These are phyloP conservation scores for Wallacemonas collosoma DNA, from an alignment of 208 protist genomes.

Conservation along the genomic window DNA sequence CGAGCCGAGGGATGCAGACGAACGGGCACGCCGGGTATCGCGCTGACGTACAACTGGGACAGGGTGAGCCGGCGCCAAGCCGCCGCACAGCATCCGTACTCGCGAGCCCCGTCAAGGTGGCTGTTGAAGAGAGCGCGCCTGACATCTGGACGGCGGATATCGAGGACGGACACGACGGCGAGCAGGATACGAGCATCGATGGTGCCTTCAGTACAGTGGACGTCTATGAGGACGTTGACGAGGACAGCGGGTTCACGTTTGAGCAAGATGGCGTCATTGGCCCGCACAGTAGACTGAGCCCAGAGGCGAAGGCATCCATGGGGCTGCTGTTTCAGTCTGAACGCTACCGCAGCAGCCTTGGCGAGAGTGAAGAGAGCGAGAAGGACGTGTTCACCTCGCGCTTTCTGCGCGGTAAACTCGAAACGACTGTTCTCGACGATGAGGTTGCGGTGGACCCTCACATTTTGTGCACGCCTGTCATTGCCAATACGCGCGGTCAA, in stretches of 20 bases:
- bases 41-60: no score
- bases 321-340: constrained; percentile 79
- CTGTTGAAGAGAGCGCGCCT: not conserved
- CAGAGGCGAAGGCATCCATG: constrained; percentile 71
- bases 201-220: constrained; percentile 16
- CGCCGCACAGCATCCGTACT: not conserved
- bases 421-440: constrained; percentile 34
- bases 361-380: constrained; percentile 24
- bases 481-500: constrained; percentile 88
- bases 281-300: constrained; percentile 54
- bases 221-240: constrained; percentile 22
- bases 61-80: not conserved
- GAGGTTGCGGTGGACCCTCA: constrained; percentile 88
- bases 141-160: not conserved
- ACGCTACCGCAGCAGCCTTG: constrained; percentile 40
- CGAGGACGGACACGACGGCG: constrained; percentile 6
- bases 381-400: constrained; percentile 42
- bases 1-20: not conserved
- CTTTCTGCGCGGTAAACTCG: constrained; percentile 30
- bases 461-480: constrained; percentile 83
- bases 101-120: not conserved
- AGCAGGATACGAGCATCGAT: constrained; percentile 16
- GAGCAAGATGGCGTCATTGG: constrained; percentile 27
- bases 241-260: not conserved
- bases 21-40: no score